Base-by-base conservation (phyloP, 441 rosid genomes). In the Pelargonium exstipulatum region DNA sequence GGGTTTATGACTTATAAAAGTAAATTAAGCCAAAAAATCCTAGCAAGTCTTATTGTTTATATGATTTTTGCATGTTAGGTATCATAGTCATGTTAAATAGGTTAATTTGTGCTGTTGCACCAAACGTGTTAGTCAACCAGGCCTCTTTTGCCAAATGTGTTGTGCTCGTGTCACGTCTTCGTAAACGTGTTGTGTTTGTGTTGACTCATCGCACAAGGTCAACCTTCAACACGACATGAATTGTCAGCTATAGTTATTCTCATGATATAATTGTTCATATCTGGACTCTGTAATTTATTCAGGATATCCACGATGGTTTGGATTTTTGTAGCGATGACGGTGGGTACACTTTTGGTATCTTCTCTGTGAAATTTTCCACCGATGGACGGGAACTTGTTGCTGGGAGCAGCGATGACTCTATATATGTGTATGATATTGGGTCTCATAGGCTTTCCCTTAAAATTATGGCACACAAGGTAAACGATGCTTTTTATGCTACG, bases 381-480 rank as follows among this genome's bases (percentile, higher is more conserved):
- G 78, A 75, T 70, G 78, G 78, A 42, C 58, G 68, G 16, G 78
- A 75, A 42, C 66, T 75, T 45, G 78, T 75, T n/a, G 78, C 78
- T 37, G 71, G 71, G 0, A 66, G 71, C 1, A 6, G 18, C 18
- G 74, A 75, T 35, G 43, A 26, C 51, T 63, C 20, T 43, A 75
- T 75, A 35, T 75, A 75, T 66, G 71, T 75, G 14, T 66, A 75
- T 35, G 78, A 75, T 75, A 68, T 75, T 9, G 55, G n/a, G 45
- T 66, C 70, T 12, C 66, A 66, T 10, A 75, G 66, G 68, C 64
- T 62, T 53, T 62, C 71, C 66, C 71, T 75, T 32, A 67, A 55
- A 14, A 75, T 75, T 3, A 63, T 62, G 10, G 78, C 78, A 26
- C 78, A 75, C 65, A 29, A 35, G 78, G 78, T 75, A 70, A 51